Conservation (phyloP, 768 basidiomycete genomes). For the Cystoderma amianthinum region DNA sequence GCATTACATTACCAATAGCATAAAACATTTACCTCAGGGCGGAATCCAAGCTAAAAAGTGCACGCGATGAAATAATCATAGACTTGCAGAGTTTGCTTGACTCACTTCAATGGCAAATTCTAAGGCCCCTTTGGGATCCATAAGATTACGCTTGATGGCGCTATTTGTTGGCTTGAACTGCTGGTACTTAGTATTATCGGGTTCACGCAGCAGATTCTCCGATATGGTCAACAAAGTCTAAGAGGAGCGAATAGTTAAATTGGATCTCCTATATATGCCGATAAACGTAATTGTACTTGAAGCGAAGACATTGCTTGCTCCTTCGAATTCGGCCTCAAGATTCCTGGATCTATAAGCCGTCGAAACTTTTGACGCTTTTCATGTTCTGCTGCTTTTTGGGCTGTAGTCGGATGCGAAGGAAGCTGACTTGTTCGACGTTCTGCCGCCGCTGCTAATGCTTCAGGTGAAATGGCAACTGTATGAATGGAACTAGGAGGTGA, state of each 20-base stretch:
- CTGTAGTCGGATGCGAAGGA: conserved; percentile 24
- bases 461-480: conserved; percentile 16
- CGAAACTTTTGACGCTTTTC: conserved; percentile 68
- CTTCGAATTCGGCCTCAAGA: conserved; percentile 62
- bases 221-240: conserved; percentile 64
- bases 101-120: conserved; percentile 78
- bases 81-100: conserved; percentile 8
- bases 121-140: conserved; percentile 68
- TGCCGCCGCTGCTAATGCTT: conserved; percentile 35
- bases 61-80: conserved; percentile 7
- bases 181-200: conserved; percentile 64
- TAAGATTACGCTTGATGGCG: conserved; percentile 55
- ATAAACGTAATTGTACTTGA: conserved; percentile 40
- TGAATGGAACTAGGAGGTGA: neutral
- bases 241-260: conserved; percentile 10
- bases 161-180: conserved; percentile 74
- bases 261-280: conserved; percentile 7
- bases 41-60: conserved; percentile 58
- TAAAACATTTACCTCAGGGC: conserved; percentile 43
- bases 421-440: conserved; percentile 31
- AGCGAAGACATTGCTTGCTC: conserved; percentile 54
- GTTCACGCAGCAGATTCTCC: conserved; percentile 69
- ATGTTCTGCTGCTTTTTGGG: conserved; percentile 42
- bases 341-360: conserved; percentile 73
- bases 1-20: conserved; percentile 3